phyloP scores from a whole-genome alignment of 768 basidiomycete species.

The Amanita rimosa region DNA sequence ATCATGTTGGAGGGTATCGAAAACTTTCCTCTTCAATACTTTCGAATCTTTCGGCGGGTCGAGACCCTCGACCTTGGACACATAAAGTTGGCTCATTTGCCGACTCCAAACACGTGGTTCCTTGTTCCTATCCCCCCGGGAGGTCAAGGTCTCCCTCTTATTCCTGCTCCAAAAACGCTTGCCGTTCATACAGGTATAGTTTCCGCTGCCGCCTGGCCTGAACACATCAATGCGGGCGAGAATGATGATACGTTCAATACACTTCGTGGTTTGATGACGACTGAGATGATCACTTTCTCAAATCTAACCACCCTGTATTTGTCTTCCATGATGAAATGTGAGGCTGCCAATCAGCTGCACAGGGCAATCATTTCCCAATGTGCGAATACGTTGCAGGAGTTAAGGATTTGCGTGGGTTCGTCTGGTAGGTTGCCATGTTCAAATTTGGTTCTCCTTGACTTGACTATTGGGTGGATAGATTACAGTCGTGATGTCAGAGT shows the following conservation, averaged over 20 bases:
- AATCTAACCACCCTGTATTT: neutral
- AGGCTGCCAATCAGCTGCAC: neutral
- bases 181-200: neutral
- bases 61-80: neutral
- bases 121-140: neutral
- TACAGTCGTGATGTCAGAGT: neutral
- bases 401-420: neutral
- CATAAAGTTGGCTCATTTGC: neutral
- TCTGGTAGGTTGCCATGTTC: neutral
- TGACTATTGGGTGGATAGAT: neutral
- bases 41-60: neutral
- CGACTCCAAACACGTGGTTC: neutral
- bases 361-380: neutral
- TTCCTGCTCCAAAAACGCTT: neutral
- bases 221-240: neutral
- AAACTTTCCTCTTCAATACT: neutral
- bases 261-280: neutral
- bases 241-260: neutral
- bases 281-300: neutral
- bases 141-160: neutral
- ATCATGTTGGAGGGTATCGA: neutral
- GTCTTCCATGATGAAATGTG: neutral
- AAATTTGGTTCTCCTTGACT: no score
- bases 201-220: neutral
- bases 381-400: neutral